Evolutionary conservation across 495 filamentous ascomycete genomes (phyloP).

Genomic region (Aspergillus taichungensis): DNA sequence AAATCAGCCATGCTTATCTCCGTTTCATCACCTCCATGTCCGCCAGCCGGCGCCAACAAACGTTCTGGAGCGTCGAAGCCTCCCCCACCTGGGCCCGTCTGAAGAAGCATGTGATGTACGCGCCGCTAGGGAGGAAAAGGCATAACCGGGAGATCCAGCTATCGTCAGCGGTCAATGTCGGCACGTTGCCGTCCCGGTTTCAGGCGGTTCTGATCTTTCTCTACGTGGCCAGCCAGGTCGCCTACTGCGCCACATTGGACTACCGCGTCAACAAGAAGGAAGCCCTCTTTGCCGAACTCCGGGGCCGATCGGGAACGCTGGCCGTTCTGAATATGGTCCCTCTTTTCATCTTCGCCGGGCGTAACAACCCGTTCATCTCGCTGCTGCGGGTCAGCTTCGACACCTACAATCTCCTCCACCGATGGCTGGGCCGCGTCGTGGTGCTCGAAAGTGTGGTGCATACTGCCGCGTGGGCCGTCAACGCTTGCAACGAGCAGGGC

Average conservation of each 20-base stretch:
- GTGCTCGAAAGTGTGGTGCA: conserved; percentile 70
- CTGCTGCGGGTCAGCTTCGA: conserved; percentile 86
- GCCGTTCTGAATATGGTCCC: conserved; percentile 87
- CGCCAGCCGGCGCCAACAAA: conserved; percentile 38
- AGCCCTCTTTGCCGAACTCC: conserved; percentile 55
- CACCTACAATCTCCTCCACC: conserved; percentile 89
- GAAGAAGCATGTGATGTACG: conserved; percentile 75
- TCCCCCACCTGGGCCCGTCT: conserved; percentile 57
- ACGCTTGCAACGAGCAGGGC: conserved; percentile 33
- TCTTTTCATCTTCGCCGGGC: conserved; percentile 75
- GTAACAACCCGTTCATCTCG: conserved; percentile 87
- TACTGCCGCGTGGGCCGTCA: conserved; percentile 57
- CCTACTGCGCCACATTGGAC: conserved; percentile 70
- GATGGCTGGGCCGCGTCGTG: conserved; percentile 88
- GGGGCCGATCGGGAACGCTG: conserved; percentile 78
- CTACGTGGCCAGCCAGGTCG: conserved; percentile 69
- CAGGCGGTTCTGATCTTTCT: conserved; percentile 65
- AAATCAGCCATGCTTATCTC: conserved; percentile 57
- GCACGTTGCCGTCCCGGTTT: conserved; percentile 79
- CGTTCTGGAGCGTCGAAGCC: conserved; percentile 57
- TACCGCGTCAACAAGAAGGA: conserved; percentile 42
- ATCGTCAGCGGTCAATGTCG: conserved; percentile 77
- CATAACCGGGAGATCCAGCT: conserved; percentile 86
- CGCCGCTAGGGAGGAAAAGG: conserved; percentile 71
- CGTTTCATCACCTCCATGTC: conserved; percentile 63